Base-by-base conservation (phyloP, 495 filamentous ascomycete genomes). In the Penicillium crystallinum region DNA sequence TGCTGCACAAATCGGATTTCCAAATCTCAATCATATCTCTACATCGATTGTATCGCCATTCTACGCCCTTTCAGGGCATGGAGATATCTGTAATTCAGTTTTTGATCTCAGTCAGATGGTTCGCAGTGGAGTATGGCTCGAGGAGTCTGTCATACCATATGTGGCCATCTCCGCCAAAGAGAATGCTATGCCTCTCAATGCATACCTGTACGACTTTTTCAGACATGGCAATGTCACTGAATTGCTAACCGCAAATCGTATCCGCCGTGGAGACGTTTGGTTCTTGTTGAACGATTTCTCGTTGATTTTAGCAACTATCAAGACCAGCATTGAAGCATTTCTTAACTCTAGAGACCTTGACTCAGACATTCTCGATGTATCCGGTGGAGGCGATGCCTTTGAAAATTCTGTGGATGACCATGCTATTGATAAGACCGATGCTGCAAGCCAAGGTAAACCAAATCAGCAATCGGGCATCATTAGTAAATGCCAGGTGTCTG, bases 221-320 rank as follows among this genome's bases (percentile, higher is more conserved):
- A 46, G 34, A 11, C 65, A 91, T 54, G 88, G 87, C 5, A 77
- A 83, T 56, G 45, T 78, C 8, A 52, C 65, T 5, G 71, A 78
- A 0, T 68, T 91, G 7, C 73, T 76, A 14, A 66, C 35, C 4
- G 82, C 77, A 4, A 90, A 90, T 55, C 61, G 70, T 3, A 77
- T 91, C 43, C 75, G 76, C n/a, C 58, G 62, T 11, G 76, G 77
- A 0, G 88, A 90, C 30, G 69, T 85, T 11, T 89, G 85, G 86
- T 89, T 81, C 55, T 40, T 73, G 1, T 63, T 87, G 6, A 84
- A 83, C 41, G 86, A 89, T 55, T 90, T 90, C 51, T 87, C 82
- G 17, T 69, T 88, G 18, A 73, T 88, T 0, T 62, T 91, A 0
- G 84, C 81, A 0, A 87, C 84, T 0, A 83, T 90, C 33, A 65